A percentile compares a stretch with the other conserved stretches of the same genome.
Conservation (phyloP, 768 basidiomycete species). For the Lactarius sp. region DNA sequence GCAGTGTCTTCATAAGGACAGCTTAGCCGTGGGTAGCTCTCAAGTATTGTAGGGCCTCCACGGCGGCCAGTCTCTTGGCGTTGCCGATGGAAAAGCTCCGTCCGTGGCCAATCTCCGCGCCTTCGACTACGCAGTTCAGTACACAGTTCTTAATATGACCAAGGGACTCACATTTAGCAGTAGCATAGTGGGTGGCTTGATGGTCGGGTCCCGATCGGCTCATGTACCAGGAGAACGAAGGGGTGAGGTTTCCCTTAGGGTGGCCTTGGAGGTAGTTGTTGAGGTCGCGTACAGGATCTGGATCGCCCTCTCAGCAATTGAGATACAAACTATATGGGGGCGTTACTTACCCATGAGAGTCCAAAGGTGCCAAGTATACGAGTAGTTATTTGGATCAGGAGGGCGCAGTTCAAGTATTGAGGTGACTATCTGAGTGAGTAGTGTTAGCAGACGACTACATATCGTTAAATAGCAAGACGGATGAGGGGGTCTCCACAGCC, state of each 20-base stretch:
- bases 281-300: conserved; percentile 11
- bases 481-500: not conserved
- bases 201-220: not conserved
- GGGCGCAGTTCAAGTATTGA: not conserved
- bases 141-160: not conserved
- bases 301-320: not conserved
- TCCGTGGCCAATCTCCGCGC: not conserved
- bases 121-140: conserved; percentile 3
- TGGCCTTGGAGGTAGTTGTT: conserved; percentile 13
- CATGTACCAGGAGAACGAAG: not conserved
- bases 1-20: not conserved
- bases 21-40: not conserved
- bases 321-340: not conserved
- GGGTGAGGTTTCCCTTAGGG: not conserved
- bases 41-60: not conserved
- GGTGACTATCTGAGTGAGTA: not conserved
- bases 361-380: not conserved
- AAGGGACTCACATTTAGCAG: conserved; percentile 8
- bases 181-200: not conserved
- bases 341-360: not conserved
- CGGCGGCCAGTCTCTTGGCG: not conserved
- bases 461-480: conserved; percentile 10
- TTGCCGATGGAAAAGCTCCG: not conserved
- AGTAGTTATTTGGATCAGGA: not conserved
- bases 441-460: not conserved